phyloP scores from a whole-genome alignment of 2,329 filamentous ascomycete genomes.

The Arthrobotrys musiformis region DNA sequence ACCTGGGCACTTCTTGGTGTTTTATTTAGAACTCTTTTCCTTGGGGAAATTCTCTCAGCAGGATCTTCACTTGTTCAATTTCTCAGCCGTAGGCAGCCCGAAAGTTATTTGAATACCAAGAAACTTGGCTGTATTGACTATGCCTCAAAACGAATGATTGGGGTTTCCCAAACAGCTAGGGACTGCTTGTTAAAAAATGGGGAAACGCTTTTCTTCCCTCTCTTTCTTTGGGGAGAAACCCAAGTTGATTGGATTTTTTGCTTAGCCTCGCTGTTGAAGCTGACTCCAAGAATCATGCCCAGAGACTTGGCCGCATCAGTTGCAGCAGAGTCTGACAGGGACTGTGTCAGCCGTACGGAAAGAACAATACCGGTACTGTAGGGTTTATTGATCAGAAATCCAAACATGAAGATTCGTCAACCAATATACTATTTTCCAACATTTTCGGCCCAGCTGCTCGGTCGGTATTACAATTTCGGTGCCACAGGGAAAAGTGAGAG shows the following conservation, averaged over 20 bases:
- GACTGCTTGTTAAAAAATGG: slow-evolving; percentile 28
- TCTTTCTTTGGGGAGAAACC: not conserved
- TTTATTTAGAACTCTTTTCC: slow-evolving; percentile 26
- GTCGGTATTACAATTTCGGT: slow-evolving; percentile 8
- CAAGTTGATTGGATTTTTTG: slow-evolving; percentile 17
- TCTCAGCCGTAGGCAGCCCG: slow-evolving; percentile 55
- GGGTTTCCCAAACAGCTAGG: slow-evolving; percentile 39
- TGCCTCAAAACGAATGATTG: slow-evolving; percentile 39
- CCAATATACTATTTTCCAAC: not conserved
- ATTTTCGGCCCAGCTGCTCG: not conserved
- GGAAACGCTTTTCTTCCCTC: not conserved
- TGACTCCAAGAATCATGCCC: slow-evolving; percentile 45
- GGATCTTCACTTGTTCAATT: slow-evolving; percentile 45
- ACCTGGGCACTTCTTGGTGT: slow-evolving; percentile 48
- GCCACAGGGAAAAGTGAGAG: not conserved
- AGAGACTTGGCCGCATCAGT: slow-evolving; percentile 51
- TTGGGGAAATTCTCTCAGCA: slow-evolving; percentile 12
- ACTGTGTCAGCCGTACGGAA: slow-evolving; percentile 46
- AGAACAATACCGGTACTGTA: not conserved
- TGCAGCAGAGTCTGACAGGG: slow-evolving; percentile 49
- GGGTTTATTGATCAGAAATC: not conserved
- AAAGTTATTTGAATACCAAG: slow-evolving; percentile 44
- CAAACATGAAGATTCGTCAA: not conserved
- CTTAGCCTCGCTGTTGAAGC: slow-evolving; percentile 34
- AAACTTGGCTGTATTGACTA: slow-evolving; percentile 42